Percentiles rank a stretch among this genome's conserved stretches.
Evolutionary conservation across 169 alveolate genomes (phyloP).

Genomic region (Toxoplasma gondii): DNA sequence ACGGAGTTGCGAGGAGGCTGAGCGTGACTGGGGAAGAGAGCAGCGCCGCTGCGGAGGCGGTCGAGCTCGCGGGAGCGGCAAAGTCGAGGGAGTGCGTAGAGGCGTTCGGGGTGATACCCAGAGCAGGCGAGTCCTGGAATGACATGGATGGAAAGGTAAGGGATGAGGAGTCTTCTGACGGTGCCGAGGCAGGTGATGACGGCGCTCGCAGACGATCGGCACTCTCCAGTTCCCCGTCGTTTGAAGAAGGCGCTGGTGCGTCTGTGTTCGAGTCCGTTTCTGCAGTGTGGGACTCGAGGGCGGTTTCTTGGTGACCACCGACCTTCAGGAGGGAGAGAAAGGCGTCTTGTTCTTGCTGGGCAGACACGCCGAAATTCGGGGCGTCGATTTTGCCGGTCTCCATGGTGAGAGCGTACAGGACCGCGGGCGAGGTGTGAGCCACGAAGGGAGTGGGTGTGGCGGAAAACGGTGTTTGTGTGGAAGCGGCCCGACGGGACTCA

Average conservation of each 20-base stretch:
- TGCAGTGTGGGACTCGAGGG: neutral
- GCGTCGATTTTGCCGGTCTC: neutral
- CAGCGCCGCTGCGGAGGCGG: neutral
- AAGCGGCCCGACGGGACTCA: no score
- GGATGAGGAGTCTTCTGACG: neutral
- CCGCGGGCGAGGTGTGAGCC: no score
- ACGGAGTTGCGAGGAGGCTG: constrained; percentile 4
- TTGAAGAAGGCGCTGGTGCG: neutral
- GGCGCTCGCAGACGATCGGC: neutral
- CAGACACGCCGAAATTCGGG: neutral
- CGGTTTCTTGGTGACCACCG: neutral
- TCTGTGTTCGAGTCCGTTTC: neutral
- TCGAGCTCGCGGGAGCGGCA: neutral
- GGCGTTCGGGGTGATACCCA: neutral
- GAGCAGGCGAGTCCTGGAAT: neutral
- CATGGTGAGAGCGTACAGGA: no score
- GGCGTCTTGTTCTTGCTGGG: neutral
- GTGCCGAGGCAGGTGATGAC: no score
- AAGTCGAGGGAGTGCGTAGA: neutral
- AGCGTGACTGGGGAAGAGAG: constrained; percentile 33
- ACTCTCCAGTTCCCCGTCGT: neutral
- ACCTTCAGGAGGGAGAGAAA: neutral
- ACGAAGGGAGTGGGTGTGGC: no score
- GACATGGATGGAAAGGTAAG: neutral
- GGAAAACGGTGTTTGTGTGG: no score